A percentile compares a stretch with the other conserved stretches of the same genome.
Conservation (phyloP, 768 basidiomycete genomes). For the Russula compacta region DNA sequence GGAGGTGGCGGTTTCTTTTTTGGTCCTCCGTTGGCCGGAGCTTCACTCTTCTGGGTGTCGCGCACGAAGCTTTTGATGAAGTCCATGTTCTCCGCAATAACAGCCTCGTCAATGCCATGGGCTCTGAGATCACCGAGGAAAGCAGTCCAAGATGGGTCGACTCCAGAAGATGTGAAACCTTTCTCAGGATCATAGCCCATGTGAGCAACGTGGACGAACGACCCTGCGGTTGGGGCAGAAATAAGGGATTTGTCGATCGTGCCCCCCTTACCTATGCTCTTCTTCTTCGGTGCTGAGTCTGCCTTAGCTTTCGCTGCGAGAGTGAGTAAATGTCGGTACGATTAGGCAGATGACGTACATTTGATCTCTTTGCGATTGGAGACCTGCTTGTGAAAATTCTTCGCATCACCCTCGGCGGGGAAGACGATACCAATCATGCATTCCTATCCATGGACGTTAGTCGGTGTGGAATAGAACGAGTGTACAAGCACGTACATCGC, state of each 20-base stretch:
- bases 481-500: constrained; percentile 62
- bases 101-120: constrained; percentile 55
- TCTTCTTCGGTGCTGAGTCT: constrained; percentile 40
- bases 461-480: background rate
- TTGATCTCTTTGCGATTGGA: constrained; percentile 52
- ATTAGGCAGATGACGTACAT: constrained; percentile 10
- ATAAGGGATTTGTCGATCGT: constrained; percentile 92
- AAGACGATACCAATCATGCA: constrained; percentile 92
- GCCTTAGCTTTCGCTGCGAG: constrained; percentile 36
- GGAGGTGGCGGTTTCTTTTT: constrained; percentile 29
- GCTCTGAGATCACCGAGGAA: constrained; percentile 58
- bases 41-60: constrained; percentile 32
- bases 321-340: background rate
- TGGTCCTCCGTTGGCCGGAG: constrained; percentile 13
- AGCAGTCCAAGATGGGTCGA: constrained; percentile 84
- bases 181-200: constrained; percentile 88
- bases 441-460: constrained; percentile 38
- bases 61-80: constrained; percentile 82
- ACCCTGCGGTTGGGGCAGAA: constrained; percentile 65
- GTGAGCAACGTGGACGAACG: constrained; percentile 86
- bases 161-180: constrained; percentile 78
- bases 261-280: constrained; percentile 51
- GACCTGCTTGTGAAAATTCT: constrained; percentile 79
- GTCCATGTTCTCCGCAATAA: constrained; percentile 72
- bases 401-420: constrained; percentile 77